Conservation (phyloP, 192 early-diverging fungal species). For the Endogone sp. region DNA sequence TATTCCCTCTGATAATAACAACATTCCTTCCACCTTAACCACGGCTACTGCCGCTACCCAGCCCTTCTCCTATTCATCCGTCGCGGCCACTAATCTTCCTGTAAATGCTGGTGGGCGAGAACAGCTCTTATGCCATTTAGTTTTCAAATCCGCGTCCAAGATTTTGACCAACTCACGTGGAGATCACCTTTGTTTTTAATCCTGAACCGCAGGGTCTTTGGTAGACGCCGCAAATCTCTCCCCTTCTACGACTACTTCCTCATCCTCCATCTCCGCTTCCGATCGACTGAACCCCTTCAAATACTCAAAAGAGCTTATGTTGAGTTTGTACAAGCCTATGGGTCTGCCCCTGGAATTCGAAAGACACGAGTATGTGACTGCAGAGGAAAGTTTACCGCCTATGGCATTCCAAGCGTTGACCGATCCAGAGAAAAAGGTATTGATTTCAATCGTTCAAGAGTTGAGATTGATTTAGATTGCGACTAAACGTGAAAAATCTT, state of each 20-base stretch:
- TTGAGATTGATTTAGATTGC: no score
- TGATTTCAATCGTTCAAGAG: no score
- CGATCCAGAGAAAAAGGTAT: slow-evolving; percentile 63
- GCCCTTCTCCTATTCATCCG: slow-evolving; percentile 15
- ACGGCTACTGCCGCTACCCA: slow-evolving; percentile 8
- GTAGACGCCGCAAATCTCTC: background rate
- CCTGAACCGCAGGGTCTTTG: slow-evolving; percentile 7
- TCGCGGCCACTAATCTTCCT: slow-evolving; percentile 17
- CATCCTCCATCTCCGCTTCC: slow-evolving; percentile 9
- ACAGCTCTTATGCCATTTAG: no score
- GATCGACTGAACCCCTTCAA: slow-evolving; percentile 50
- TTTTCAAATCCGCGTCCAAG: no score
- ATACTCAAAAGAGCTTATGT: slow-evolving; percentile 74
- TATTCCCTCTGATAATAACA: background rate
- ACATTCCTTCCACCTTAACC: background rate
- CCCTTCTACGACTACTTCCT: slow-evolving; percentile 8
- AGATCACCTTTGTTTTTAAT: no score
- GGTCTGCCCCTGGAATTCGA: slow-evolving; percentile 59
- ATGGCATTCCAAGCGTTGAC: slow-evolving; percentile 52
- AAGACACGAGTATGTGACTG: slow-evolving; percentile 60
- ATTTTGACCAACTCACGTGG: no score
- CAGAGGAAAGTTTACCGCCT: slow-evolving; percentile 52
- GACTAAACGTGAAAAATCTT: no score
- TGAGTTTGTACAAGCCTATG: slow-evolving; percentile 59
- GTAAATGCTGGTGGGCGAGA: background rate